Percentiles rank a stretch among this genome's conserved stretches.
These are phyloP conservation scores for Penicillium ucsense DNA, from an alignment of 495 filamentous ascomycete genomes.

Conservation along the genomic window DNA sequence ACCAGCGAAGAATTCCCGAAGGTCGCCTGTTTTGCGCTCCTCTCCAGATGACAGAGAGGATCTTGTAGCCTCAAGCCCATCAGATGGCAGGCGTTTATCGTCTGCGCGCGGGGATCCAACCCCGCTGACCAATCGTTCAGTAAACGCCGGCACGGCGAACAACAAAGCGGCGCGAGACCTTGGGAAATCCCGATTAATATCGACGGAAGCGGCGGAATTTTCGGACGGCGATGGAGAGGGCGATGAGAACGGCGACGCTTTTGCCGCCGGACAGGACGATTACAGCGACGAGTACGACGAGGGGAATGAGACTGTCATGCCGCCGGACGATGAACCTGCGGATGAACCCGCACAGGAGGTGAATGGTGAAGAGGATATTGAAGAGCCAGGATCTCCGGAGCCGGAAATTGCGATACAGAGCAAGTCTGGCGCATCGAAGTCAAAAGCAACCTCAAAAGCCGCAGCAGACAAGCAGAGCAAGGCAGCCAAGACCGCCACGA, in stretches of 20 bases:
- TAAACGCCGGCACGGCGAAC: conserved; percentile 26
- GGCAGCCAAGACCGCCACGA: conserved; percentile 5
- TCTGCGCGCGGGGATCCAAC: conserved; percentile 18
- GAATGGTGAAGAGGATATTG: conserved; percentile 48
- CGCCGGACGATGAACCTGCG: conserved; percentile 10
- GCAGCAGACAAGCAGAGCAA: conserved; percentile 6
- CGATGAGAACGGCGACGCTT: conserved; percentile 25
- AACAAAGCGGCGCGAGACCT: conserved; percentile 25
- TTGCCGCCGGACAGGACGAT: conserved; percentile 18
- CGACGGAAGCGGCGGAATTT: conserved; percentile 14
- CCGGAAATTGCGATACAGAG: conserved; percentile 1
- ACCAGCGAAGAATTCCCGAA: conserved; percentile 36
- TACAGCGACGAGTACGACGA: conserved; percentile 18
- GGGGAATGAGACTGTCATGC: conserved; percentile 18
- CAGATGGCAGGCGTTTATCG: conserved; percentile 21
- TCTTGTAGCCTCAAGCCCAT: conserved; percentile 28
- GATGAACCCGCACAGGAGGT: conserved; percentile 46
- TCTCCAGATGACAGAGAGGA: conserved; percentile 29
- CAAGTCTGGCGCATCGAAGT: conserved; percentile 3
- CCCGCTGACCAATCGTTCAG: conserved; percentile 27
- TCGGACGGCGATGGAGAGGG: conserved; percentile 33
- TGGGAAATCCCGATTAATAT: not conserved
- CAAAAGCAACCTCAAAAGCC: conserved; percentile 7
- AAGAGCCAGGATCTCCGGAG: conserved; percentile 2
- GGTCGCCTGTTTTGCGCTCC: conserved; percentile 32